These are phyloP conservation scores for Podospora pseudocomata DNA, from an alignment of 495 filamentous ascomycete genomes.

Conservation along the genomic window DNA sequence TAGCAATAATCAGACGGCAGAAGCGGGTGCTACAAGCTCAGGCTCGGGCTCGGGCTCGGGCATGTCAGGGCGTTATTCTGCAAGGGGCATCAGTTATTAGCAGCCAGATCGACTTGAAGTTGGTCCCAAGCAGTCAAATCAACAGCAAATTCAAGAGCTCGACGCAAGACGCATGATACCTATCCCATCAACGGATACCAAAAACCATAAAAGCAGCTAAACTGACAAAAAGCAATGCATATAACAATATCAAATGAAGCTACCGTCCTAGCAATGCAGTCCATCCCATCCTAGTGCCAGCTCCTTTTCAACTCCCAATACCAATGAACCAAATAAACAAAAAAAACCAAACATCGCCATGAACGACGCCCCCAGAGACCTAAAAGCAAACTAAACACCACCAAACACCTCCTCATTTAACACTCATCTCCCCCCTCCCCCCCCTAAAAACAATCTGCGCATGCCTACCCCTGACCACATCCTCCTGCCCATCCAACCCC, in stretches of 20 bases:
- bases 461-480: constrained; percentile 46
- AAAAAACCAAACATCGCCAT: background rate
- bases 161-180: background rate
- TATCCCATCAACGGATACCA: background rate
- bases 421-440: constrained; percentile 32
- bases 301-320: background rate
- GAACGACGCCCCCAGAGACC: background rate
- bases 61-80: background rate
- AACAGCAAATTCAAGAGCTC: background rate
- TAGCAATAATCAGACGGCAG: background rate
- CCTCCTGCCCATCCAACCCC: constrained; percentile 17
- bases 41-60: background rate
- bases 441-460: constrained; percentile 48
- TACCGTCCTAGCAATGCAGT: background rate
- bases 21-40: background rate
- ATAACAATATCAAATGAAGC: background rate
- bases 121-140: background rate
- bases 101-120: no score
- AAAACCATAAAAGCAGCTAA: background rate
- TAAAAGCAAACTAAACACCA: background rate
- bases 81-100: background rate
- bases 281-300: background rate
- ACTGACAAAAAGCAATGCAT: background rate
- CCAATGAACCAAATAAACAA: background rate
- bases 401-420: constrained; percentile 13